Percentiles rank a stretch among this genome's conserved stretches.
Conservation (phyloP, 768 basidiomycete species). For the Amanita fuliginea region DNA sequence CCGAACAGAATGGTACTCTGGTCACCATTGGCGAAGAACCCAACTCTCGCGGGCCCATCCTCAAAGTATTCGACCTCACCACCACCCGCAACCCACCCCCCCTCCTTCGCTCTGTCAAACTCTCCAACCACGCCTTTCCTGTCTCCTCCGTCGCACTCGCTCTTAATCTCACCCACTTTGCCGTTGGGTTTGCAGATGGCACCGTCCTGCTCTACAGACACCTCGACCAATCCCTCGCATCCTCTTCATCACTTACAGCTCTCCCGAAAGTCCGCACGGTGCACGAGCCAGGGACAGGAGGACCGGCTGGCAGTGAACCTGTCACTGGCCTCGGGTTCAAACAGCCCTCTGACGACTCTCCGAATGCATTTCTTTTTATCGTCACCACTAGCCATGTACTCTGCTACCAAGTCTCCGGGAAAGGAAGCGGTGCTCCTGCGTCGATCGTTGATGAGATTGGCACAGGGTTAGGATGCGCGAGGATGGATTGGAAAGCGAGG, state of each 20-base stretch:
- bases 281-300: constrained; percentile 37
- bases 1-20: constrained; percentile 68
- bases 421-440: constrained; percentile 54
- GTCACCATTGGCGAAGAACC: constrained; percentile 89
- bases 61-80: constrained; percentile 44
- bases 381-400: constrained; percentile 82
- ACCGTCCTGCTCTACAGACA: constrained; percentile 88
- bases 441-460: constrained; percentile 81
- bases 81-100: constrained; percentile 35
- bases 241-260: constrained; percentile 54
- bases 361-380: constrained; percentile 61
- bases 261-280: constrained; percentile 82
- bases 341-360: constrained; percentile 39
- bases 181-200: constrained; percentile 92
- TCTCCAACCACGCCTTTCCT: neutral
- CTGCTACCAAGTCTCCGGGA: constrained; percentile 63
- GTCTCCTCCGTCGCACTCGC: constrained; percentile 59
- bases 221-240: constrained; percentile 78
- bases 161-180: constrained; percentile 67
- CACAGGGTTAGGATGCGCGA: constrained; percentile 72
- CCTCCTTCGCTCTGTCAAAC: constrained; percentile 57
- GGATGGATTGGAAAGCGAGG: constrained; percentile 60
- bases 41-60: constrained; percentile 46
- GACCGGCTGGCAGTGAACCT: constrained; percentile 47
- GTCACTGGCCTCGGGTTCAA: constrained; percentile 89